Evolutionary conservation across 495 filamentous ascomycete genomes (phyloP), one percentile per base, ranked within the genome.

Genomic region (Lasiosphaeria miniovina): DNA sequence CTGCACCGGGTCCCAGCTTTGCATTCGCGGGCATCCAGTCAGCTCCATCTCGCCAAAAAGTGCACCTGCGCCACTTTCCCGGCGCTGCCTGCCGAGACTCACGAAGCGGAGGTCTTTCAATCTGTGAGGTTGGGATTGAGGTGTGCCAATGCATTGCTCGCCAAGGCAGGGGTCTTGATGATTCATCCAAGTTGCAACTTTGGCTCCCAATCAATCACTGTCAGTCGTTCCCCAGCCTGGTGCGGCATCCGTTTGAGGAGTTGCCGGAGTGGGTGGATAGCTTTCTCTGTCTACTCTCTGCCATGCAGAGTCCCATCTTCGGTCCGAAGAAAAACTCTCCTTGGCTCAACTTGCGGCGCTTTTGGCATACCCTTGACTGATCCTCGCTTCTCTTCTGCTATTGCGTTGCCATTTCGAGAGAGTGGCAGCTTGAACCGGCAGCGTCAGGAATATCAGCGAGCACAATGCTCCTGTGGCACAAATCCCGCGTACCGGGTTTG

Each of bases 401-500:
- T n/a, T n/a, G n/a, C n/a, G n/a, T n/a, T 24, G 24, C 24, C 24
- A 2, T 24, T 24, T 24, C 24, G 24, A 24, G 24, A 24, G 24
- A 24, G 24, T 24, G 2, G 24, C 24, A 24, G 0, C 24, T 24
- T 24, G 24, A 24, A 2, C 3, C 8, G 10, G 8, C 46, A 49
- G n/a, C 3, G 10, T n/a, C 24, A 24, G 49, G 36, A 12, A 52
- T 35, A 5, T 5, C 36, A n/a, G 14, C 2, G 17, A 36, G 41
- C 10, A 9, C 34, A 48, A 32, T 52, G 46, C 4, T 32, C 41
- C 51, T 41, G 68, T 61, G 36, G 46, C 55, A 63, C 50, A 34
- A n/a, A 55, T 58, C 58, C 66, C 64, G 49, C 32, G 52, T 54
- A 69, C 64, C 64, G 32, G 65, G 68, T 67, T 65, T 34, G 9